Conservation (phyloP, 441 rosid genomes). For the Euphorbia schlechtendalii region DNA sequence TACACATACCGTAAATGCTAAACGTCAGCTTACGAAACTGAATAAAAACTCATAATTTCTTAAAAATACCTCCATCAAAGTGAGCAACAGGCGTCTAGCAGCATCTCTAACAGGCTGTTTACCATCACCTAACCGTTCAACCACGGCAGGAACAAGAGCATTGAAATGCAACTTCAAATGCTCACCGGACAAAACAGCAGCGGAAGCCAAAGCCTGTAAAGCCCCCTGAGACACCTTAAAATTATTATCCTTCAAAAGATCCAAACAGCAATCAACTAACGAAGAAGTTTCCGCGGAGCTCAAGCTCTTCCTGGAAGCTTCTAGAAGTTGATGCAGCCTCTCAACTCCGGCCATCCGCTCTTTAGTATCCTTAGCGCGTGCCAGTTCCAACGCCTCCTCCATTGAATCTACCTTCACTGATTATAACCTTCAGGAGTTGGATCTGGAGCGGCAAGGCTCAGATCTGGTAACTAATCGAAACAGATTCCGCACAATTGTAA, state of each 20-base stretch:
- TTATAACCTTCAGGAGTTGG: background rate
- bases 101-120: slow-evolving; percentile 98
- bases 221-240: slow-evolving; percentile 93
- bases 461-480: slow-evolving; percentile 18
- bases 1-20: background rate
- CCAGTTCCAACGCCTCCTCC: slow-evolving; percentile 98
- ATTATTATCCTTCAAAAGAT: slow-evolving; percentile 93
- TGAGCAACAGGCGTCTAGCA: slow-evolving; percentile 80
- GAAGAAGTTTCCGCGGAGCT: slow-evolving; percentile 69
- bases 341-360: slow-evolving; percentile 99
- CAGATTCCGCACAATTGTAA: background rate
- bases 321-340: slow-evolving; percentile 80
- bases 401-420: slow-evolving; percentile 16
- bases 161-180: slow-evolving; percentile 94
- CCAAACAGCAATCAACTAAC: slow-evolving; percentile 89
- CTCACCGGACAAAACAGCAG: slow-evolving; percentile 97
- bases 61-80: slow-evolving; percentile 86
- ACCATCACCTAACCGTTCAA: slow-evolving; percentile 84
- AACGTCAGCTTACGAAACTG: background rate
- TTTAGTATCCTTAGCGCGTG: slow-evolving; percentile 93
- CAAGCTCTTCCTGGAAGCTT: slow-evolving; percentile 78
- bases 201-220: slow-evolving; percentile 93
- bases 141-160: slow-evolving; percentile 91
- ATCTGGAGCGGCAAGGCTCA: slow-evolving; percentile 22
- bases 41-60: background rate